phyloP scores from a whole-genome alignment of 495 filamentous ascomycete species.

The Talaromyces thailandensis region DNA sequence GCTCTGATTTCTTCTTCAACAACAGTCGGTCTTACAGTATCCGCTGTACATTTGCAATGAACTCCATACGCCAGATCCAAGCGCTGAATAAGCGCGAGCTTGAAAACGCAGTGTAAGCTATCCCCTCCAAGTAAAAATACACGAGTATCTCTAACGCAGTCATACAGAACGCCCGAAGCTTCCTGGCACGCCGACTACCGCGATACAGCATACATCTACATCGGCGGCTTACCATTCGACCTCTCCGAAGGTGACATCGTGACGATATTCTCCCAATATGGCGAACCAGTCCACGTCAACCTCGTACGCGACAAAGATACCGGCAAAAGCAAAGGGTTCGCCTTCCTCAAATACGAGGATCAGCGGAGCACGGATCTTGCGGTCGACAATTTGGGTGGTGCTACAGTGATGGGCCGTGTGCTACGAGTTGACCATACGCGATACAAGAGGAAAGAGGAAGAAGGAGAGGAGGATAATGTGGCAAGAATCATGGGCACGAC shows the following conservation, averaged over 20 bases:
- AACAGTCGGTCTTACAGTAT: not conserved
- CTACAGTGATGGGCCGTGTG: conserved; percentile 69
- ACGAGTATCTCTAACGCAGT: conserved; percentile 7
- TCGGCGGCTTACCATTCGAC: conserved; percentile 89
- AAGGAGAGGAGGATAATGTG: conserved; percentile 58
- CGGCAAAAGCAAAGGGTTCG: conserved; percentile 87
- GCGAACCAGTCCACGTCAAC: conserved; percentile 86
- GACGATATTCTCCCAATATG: conserved; percentile 95
- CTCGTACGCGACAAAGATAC: conserved; percentile 90
- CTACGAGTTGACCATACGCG: conserved; percentile 86
- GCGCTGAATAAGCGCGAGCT: conserved; percentile 93
- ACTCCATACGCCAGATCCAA: conserved; percentile 83
- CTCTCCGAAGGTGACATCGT: conserved; percentile 93
- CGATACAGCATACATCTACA: conserved; percentile 94
- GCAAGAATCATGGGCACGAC: conserved; percentile 25
- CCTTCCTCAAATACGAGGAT: conserved; percentile 96
- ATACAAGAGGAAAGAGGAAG: conserved; percentile 83
- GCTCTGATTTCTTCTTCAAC: not conserved
- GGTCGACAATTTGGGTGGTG: conserved; percentile 89
- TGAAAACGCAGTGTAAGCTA: conserved; percentile 66
- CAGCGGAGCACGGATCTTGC: conserved; percentile 92
- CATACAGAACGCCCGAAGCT: conserved; percentile 58
- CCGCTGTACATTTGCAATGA: conserved; percentile 48
- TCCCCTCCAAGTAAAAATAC: conserved; percentile 8
- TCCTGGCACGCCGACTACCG: conserved; percentile 98